Evolutionary conservation across 177 flowering plant species (phyloP), one percentile per base, ranked within the genome.

Genomic region (Telopea speciosissima): DNA sequence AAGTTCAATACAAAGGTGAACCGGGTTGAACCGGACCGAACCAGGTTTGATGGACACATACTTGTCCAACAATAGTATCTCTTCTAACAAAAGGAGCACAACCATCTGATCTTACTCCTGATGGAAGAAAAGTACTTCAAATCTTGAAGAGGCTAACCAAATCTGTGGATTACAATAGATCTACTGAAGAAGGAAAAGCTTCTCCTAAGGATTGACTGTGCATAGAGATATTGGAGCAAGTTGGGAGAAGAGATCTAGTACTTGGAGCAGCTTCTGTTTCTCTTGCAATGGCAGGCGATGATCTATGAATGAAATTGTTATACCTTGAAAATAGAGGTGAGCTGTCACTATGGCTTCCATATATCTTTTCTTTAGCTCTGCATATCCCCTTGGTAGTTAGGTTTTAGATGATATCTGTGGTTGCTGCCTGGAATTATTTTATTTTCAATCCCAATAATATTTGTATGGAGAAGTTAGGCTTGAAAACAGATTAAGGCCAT

Each of bases 291-390:
- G 97, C 92, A 8, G 93, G 93, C 5, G 99, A 92, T 70, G 96
- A 89, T 79, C 72, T 90, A 71, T 87, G 96, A 1, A 73, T 75
- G 81, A 89, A 77, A 75, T 75, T 92, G 77, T 70, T 89, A 65
- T 89, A 94, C 81, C 93, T 90, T 78, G 97, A 94, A 83, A 90
- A 85, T 73, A 88, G 99, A 89, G 99, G 99, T 94, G 70, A 77
- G 45, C 45, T 70, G 26, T 22, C 62, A 65, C 45, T 11, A 22
- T 52, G 19, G 14, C 24, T 14, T 54, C 42, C 42, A 33, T 22
- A 4, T 26, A 67, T 64, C 0, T 60, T 9, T 69, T 45, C 42
- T 16, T 58, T 63, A 28, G 40, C 66, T 28, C 21, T 63, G 31
- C 11, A 17, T 17, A 31, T 5, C 24, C 36, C 36, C 40, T 36